Conservation (phyloP, 441 rosid species). For the Syzygium malaccense region DNA sequence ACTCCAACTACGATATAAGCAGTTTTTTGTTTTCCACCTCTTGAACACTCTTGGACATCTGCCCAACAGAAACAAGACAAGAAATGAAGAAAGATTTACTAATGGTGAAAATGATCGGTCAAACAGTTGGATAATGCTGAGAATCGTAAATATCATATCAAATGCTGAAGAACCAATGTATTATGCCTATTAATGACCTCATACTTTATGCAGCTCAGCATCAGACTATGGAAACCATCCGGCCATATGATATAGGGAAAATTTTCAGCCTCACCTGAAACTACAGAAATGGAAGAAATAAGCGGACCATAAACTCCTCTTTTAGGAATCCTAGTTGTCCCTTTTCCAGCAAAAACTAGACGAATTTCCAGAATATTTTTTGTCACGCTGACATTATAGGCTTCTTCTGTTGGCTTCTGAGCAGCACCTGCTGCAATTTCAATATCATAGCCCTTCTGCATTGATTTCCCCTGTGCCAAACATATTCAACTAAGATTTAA, state of each 20-base stretch:
- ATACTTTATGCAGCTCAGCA: not conserved
- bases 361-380: constrained; percentile 17
- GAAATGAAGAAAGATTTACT: not conserved
- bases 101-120: not conserved
- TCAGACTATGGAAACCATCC: not conserved
- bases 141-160: not conserved
- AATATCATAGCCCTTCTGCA: constrained; percentile 40
- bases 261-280: constrained; percentile 9
- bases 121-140: not conserved
- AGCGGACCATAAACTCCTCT: constrained; percentile 28
- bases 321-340: constrained; percentile 22
- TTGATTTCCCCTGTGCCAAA: constrained; percentile 29
- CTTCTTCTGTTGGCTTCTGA: constrained; percentile 24
- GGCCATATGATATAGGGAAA: not conserved
- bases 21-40: constrained; percentile 13
- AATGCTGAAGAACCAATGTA: not conserved
- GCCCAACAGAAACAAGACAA: constrained; percentile 10
- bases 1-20: constrained; percentile 16
- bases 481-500: not conserved
- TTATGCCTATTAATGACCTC: not conserved
- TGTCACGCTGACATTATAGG: constrained; percentile 24
- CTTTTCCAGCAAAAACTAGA: constrained; percentile 29
- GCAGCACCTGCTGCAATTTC: constrained; percentile 41
- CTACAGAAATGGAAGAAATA: constrained; percentile 27
- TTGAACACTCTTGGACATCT: constrained; percentile 33